Conservation (phyloP, 129 eudicot species). For the Saussurea involucrata region DNA sequence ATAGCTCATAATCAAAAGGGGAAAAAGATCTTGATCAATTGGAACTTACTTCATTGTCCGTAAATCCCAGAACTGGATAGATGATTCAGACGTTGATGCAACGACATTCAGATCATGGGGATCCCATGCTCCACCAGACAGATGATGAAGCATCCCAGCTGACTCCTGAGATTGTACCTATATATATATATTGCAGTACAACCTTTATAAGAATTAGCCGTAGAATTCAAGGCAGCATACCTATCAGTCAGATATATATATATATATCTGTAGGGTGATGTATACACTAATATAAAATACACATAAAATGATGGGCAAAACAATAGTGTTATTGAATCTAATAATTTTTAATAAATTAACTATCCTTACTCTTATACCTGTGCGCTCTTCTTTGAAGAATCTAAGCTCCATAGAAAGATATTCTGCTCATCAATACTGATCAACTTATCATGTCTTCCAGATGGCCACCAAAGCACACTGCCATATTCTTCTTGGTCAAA, state of each 20-base stretch:
- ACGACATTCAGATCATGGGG: conserved; percentile 81
- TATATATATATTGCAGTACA: conserved; percentile 44
- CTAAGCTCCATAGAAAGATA: conserved; percentile 87
- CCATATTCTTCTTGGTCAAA: conserved; percentile 13
- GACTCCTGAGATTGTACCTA: conserved; percentile 96
- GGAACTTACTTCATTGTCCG: conserved; percentile 90
- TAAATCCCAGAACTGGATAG: conserved; percentile 86
- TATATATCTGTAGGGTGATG: background rate
- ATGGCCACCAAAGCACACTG: conserved; percentile 97
- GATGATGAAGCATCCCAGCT: conserved; percentile 82
- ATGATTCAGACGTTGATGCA: conserved; percentile 83
- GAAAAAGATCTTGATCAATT: conserved; percentile 8
- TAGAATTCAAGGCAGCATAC: conserved; percentile 16
- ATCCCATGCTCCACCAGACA: conserved; percentile 98
- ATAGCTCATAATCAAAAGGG: conserved; percentile 1
- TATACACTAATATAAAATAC: background rate
- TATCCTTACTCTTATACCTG: conserved; percentile 55
- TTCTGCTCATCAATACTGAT: conserved; percentile 86
- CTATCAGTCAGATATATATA: background rate
- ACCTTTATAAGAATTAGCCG: conserved; percentile 58
- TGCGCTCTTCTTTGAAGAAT: conserved; percentile 89
- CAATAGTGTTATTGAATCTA: background rate
- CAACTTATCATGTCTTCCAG: conserved; percentile 92
- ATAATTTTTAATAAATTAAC: background rate
- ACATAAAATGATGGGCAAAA: conserved; percentile 1